phyloP scores from a whole-genome alignment of 2,329 filamentous ascomycete species.

The Colletotrichum caudatum region DNA sequence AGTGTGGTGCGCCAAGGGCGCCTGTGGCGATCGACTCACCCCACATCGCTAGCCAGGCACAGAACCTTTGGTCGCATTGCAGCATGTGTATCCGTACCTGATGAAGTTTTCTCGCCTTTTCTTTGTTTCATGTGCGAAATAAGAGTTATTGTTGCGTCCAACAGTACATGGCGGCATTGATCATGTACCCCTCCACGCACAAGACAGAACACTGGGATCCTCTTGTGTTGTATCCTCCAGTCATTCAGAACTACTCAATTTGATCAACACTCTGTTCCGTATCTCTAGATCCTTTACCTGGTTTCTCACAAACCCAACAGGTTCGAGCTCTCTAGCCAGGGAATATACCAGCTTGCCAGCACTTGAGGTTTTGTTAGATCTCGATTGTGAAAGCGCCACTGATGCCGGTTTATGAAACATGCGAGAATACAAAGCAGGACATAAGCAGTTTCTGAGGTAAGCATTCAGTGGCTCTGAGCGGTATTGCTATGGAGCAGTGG shows the following conservation, averaged over 20 bases:
- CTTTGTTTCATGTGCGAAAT: background rate
- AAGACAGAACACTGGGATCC: background rate
- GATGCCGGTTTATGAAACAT: background rate
- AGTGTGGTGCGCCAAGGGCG: conserved; percentile 46
- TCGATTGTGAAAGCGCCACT: background rate
- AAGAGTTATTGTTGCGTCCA: background rate
- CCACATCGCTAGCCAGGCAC: conserved; percentile 54
- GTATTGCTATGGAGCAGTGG: background rate
- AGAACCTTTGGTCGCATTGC: background rate
- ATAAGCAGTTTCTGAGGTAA: background rate
- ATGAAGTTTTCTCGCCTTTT: background rate
- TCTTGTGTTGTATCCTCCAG: background rate
- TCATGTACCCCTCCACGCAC: background rate
- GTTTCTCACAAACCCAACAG: background rate
- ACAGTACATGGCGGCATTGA: background rate
- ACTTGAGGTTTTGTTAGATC: background rate
- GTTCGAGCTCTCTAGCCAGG: background rate
- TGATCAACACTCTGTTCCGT: background rate
- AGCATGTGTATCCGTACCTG: background rate
- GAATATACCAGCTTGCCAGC: background rate
- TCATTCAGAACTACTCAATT: background rate
- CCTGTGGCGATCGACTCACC: conserved; percentile 49
- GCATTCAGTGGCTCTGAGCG: background rate
- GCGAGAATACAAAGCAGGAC: background rate
- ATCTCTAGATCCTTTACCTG: background rate